A percentile compares a stretch with the other conserved stretches of the same genome.
Evolutionary conservation across 805 yeast species (phyloP).

Genomic region (Cyberlindnera lachancei): DNA sequence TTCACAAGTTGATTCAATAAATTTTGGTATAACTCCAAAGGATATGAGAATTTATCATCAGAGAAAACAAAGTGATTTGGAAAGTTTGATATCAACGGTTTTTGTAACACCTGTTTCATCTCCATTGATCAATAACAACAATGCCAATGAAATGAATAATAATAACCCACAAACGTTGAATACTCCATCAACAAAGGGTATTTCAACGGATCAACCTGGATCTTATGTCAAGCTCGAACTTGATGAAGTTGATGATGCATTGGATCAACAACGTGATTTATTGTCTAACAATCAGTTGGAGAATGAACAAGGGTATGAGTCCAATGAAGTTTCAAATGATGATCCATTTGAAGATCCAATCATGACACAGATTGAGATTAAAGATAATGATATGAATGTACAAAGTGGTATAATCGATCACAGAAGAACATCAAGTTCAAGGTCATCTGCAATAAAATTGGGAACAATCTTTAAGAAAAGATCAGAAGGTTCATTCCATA

Average conservation of each 20-base stretch:
- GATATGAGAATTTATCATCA: constrained; percentile 11
- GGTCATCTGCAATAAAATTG: background rate
- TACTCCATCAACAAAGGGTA: background rate
- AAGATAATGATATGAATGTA: too few species aligned
- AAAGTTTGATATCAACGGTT: background rate
- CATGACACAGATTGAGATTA: background rate
- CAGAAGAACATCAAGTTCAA: background rate
- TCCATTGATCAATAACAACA: background rate
- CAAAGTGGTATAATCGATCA: background rate
- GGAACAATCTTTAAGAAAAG: constrained; percentile 4
- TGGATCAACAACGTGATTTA: too few species aligned
- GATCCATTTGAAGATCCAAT: background rate
- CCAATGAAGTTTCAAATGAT: background rate
- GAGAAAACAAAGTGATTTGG: background rate
- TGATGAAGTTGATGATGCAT: too few species aligned
- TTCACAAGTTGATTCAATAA: constrained; percentile 12
- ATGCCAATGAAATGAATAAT: background rate
- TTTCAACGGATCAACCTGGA: background rate
- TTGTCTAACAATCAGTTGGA: too few species aligned
- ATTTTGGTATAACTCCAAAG: constrained; percentile 12
- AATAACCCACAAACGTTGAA: background rate
- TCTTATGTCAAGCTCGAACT: too few species aligned
- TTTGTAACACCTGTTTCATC: background rate
- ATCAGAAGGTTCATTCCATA: background rate
- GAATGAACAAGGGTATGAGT: background rate